These are phyloP conservation scores for Pyrenochaeta sp. DNA, from an alignment of 2,329 filamentous ascomycete species.

Conservation along the genomic window DNA sequence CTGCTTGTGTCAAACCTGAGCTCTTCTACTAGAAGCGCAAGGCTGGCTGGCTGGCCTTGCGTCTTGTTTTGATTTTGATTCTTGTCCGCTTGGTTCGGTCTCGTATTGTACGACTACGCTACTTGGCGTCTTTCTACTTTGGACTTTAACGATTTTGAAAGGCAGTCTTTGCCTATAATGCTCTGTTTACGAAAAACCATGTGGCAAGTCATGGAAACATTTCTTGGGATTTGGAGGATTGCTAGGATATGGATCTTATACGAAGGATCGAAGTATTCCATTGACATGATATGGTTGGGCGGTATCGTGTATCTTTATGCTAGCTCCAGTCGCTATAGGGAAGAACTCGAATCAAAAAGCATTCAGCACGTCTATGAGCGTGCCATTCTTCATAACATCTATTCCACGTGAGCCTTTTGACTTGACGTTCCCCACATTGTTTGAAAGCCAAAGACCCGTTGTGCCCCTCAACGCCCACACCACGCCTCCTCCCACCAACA, in stretches of 20 bases:
- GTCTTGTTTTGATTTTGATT: neutral
- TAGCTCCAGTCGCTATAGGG: neutral
- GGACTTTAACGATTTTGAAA: neutral
- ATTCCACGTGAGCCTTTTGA: too few relatives aligned
- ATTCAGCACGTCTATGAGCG: constrained; percentile 7
- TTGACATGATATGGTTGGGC: neutral
- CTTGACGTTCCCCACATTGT: too few relatives aligned
- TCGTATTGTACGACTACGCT: constrained; percentile 2
- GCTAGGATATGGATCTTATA: neutral
- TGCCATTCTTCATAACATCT: neutral
- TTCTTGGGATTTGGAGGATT: neutral
- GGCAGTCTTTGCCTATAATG: neutral
- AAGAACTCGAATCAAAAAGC: constrained; percentile 10
- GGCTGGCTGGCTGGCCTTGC: constrained; percentile 12
- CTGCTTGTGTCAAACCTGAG: neutral
- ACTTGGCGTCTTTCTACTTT: neutral
- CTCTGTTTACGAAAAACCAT: constrained; percentile 11
- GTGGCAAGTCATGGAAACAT: neutral
- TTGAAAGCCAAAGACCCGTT: neutral
- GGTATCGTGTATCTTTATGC: constrained; percentile 3
- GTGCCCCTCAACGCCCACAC: too few relatives aligned
- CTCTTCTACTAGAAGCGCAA: neutral
- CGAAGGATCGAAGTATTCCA: neutral
- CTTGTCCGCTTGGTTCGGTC: neutral
- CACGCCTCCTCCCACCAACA: neutral